Evolutionary conservation across 441 rosid genomes (phyloP), one percentile per base, ranked within the genome.

Genomic region (Brassica hybrid): DNA sequence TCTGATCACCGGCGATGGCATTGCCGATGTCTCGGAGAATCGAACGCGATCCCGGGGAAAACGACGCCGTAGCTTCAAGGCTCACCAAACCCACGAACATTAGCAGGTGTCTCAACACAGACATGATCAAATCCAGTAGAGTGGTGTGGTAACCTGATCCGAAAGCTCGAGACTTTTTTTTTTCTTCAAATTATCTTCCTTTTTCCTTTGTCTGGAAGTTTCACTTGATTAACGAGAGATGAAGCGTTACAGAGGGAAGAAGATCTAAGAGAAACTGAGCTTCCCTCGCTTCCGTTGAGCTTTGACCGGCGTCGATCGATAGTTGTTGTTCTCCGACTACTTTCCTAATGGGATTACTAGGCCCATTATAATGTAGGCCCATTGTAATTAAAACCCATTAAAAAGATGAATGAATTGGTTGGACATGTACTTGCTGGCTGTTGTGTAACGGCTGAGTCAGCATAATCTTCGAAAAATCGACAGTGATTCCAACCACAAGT

Each of bases 21-120:
- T 52, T 63, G 54, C 79, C 56, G 60, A 89, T 70, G 1, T 83
- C 87, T 19, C 94, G 89, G 69, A 91, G 93, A 72, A 89, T 79
- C 61, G 89, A 84, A 4, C 99, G 93, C 75, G 96, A 95, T 85
- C 95, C 92, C 34, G 68, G 72, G 1, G 84, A 78, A 70, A 72
- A 77, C 64, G 87, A 74, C 81, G 85, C 75, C 57, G 85, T 76
- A 79, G 72, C 76, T 73, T 71, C 65, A 32, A 67, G 64, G 81
- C 76, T 67, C 18, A 78, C 21, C 17, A 85, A 61, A 66, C 65
- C 56, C 83, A 64, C 38, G 71, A 81, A 57, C 80, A 87, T 63
- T 72, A 81, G 16, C 77, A 75, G 12, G 65, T 74, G 78, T n/a
- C n/a, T n/a, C 19, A 65, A 56, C 70, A 43, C 80, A 82, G 88